Conservation (phyloP, 495 filamentous ascomycete species). For the Neurospora sp. region DNA sequence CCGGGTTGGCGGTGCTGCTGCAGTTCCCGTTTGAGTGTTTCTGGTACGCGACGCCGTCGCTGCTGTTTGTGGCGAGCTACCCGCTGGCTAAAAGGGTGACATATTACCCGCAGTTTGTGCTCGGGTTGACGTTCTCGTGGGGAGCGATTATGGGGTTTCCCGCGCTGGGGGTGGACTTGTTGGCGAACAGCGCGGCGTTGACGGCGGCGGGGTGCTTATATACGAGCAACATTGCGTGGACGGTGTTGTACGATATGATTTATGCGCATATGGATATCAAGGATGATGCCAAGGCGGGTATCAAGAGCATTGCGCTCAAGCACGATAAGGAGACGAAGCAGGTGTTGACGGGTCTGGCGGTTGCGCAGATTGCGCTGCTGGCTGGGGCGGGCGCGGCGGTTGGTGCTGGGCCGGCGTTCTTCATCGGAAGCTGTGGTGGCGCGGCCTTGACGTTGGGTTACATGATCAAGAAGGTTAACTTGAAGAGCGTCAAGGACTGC, state of each 20-base stretch:
- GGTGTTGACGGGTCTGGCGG: slow-evolving; percentile 66
- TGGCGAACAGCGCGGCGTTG: slow-evolving; percentile 53
- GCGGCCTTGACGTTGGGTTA: slow-evolving; percentile 62
- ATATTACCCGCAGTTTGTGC: slow-evolving; percentile 85
- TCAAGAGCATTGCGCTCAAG: slow-evolving; percentile 88
- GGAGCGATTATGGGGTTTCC: slow-evolving; percentile 96
- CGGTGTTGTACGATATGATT: slow-evolving; percentile 94
- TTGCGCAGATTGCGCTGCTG: slow-evolving; percentile 68
- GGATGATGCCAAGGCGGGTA: slow-evolving; percentile 84
- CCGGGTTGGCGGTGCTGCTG: slow-evolving; percentile 71
- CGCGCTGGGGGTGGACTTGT: slow-evolving; percentile 73
- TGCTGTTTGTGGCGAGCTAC: slow-evolving; percentile 73
- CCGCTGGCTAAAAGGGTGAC: slow-evolving; percentile 90
- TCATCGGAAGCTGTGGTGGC: slow-evolving; percentile 74
- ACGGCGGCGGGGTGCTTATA: slow-evolving; percentile 67
- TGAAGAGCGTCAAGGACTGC: slow-evolving; percentile 77
- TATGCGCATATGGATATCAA: slow-evolving; percentile 98
- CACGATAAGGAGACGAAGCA: slow-evolving; percentile 84
- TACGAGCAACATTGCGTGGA: slow-evolving; percentile 83
- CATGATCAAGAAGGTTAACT: slow-evolving; percentile 83
- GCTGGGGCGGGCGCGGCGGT: slow-evolving; percentile 62
- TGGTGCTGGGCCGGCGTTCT: slow-evolving; percentile 79
- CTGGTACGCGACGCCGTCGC: slow-evolving; percentile 76
- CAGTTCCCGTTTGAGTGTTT: slow-evolving; percentile 81
- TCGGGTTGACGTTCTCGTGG: slow-evolving; percentile 94